phyloP scores from a whole-genome alignment of 192 early-diverging fungal species.

The Podila minutissima region DNA sequence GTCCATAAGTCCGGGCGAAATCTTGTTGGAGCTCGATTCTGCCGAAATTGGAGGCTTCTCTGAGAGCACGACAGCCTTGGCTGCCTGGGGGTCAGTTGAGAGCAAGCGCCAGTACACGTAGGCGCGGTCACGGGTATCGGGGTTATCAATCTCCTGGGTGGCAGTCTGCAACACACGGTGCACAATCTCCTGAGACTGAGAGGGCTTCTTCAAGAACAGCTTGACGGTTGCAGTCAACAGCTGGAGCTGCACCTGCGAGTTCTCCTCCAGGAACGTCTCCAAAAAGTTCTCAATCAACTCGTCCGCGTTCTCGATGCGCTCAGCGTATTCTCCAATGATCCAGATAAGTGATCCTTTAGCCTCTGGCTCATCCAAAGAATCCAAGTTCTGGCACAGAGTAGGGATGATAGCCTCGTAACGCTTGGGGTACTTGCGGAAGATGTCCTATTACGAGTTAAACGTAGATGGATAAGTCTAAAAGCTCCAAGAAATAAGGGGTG shows the following conservation, averaged over 20 bases:
- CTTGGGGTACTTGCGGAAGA: constrained; percentile 94
- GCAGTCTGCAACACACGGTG: constrained; percentile 88
- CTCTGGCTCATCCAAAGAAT: constrained; percentile 89
- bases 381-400: constrained; percentile 90
- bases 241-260: constrained; percentile 88
- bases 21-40: constrained; percentile 59
- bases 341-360: constrained; percentile 93
- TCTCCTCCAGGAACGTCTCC: constrained; percentile 91
- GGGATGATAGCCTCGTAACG: constrained; percentile 87
- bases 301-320: constrained; percentile 84
- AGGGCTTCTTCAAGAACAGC: constrained; percentile 92
- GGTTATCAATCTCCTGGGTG: constrained; percentile 90
- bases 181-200: constrained; percentile 85
- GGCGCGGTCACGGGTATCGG: constrained; percentile 95
- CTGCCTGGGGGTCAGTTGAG: constrained; percentile 92
- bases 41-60: constrained; percentile 89
- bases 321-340: constrained; percentile 97
- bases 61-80: constrained; percentile 89
- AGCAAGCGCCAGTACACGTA: constrained; percentile 98
- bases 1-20: constrained; percentile 82
- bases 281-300: constrained; percentile 82
- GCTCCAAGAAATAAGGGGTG: not conserved
- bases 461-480: not conserved
- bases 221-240: constrained; percentile 93
- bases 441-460: constrained; percentile 62